Evolutionary conservation across 805 yeast genomes (phyloP).

Genomic region (Hyphopichia homilentoma): DNA sequence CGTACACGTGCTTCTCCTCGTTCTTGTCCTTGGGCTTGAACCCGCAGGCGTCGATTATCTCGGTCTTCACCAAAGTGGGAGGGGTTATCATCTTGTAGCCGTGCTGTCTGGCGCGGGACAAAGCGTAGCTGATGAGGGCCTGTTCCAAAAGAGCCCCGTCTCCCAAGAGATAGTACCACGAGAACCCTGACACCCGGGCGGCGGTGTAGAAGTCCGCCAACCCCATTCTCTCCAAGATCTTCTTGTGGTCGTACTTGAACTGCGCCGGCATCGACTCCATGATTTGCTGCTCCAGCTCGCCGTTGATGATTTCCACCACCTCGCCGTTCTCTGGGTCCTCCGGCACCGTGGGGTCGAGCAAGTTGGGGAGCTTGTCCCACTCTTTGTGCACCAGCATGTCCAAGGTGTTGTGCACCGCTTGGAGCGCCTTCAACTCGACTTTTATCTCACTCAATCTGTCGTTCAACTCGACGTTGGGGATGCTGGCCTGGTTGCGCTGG

Average conservation of each 20-base stretch:
- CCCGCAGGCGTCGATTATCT: slow-evolving; percentile 84
- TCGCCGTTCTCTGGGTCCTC: slow-evolving; percentile 36
- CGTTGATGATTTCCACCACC: slow-evolving; percentile 52
- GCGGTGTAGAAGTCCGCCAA: slow-evolving; percentile 72
- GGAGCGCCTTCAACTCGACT: slow-evolving; percentile 21
- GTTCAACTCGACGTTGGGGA: slow-evolving; percentile 12
- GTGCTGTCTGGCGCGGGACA: slow-evolving; percentile 56
- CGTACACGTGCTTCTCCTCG: slow-evolving; percentile 81
- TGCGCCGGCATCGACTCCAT: slow-evolving; percentile 4
- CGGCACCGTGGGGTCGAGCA: slow-evolving; percentile 47
- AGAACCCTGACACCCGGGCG: slow-evolving; percentile 71
- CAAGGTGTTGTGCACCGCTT: slow-evolving; percentile 17
- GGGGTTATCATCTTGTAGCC: slow-evolving; percentile 77
- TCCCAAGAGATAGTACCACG: slow-evolving; percentile 81
- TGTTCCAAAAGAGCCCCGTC: slow-evolving; percentile 89
- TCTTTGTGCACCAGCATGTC: slow-evolving; percentile 34
- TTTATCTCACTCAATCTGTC: slow-evolving; percentile 20
- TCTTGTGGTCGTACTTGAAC: slow-evolving; percentile 53
- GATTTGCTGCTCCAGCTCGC: slow-evolving; percentile 24
- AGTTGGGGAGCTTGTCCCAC: slow-evolving; percentile 61
- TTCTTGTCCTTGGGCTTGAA: slow-evolving; percentile 89
- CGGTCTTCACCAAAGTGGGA: slow-evolving; percentile 80
- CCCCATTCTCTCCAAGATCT: slow-evolving; percentile 63
- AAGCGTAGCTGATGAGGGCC: slow-evolving; percentile 79
- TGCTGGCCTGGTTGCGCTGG: not conserved